A percentile compares a stretch with the other conserved stretches of the same genome.
phyloP scores from a whole-genome alignment of 192 early-diverging fungal species.

The Phycomyces blakesleeanus region DNA sequence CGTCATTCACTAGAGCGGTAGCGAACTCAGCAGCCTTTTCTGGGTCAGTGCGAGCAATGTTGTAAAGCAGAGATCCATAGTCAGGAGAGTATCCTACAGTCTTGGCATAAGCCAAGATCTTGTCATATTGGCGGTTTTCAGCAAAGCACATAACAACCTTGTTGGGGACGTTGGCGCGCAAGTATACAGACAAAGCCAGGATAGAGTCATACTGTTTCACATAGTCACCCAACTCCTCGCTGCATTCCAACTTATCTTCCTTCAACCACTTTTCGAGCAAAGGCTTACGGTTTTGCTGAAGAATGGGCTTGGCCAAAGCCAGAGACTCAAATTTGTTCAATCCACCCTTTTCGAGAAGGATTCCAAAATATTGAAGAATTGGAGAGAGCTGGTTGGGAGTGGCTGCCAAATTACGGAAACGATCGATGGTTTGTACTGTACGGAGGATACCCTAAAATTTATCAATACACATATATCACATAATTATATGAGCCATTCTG shows the following conservation, averaged over 20 bases:
- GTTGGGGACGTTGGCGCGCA: slow-evolving; percentile 88
- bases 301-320: slow-evolving; percentile 87
- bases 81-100: slow-evolving; percentile 93
- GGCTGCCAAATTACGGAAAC: slow-evolving; percentile 82
- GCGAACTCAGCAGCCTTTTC: slow-evolving; percentile 96
- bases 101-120: slow-evolving; percentile 93
- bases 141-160: slow-evolving; percentile 98
- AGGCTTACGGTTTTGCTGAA: slow-evolving; percentile 86
- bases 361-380: slow-evolving; percentile 97
- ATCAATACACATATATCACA: not conserved
- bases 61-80: slow-evolving; percentile 85
- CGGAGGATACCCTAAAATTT: slow-evolving; percentile 78
- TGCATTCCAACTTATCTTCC: slow-evolving; percentile 97
- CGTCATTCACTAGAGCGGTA: slow-evolving; percentile 77
- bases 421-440: slow-evolving; percentile 90
- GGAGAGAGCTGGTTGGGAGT: slow-evolving; percentile 80
- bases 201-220: slow-evolving; percentile 87
- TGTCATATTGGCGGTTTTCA: slow-evolving; percentile 92
- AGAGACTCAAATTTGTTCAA: slow-evolving; percentile 95
- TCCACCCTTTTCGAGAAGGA: slow-evolving; percentile 88
- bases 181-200: slow-evolving; percentile 92
- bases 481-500: too few relatives aligned
- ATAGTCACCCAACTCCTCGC: slow-evolving; percentile 96
- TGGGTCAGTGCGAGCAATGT: slow-evolving; percentile 85
- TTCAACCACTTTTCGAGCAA: slow-evolving; percentile 98